A percentile compares a stretch with the other conserved stretches of the same genome.
Evolutionary conservation across 2,329 filamentous ascomycete species (phyloP).

Genomic region (Xylogone sp.): DNA sequence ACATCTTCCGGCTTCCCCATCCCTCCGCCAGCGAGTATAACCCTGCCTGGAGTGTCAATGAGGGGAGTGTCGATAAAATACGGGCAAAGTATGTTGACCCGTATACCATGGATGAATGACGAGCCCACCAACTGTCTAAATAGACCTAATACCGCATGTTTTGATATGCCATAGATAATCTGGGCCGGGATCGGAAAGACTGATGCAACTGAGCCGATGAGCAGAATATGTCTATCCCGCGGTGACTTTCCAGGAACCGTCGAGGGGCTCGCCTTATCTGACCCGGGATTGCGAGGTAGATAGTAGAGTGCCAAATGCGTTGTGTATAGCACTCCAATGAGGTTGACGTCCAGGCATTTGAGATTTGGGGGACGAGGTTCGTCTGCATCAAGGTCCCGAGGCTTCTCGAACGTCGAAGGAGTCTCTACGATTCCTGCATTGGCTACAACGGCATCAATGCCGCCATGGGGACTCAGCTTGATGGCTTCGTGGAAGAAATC

Average conservation of each 20-base stretch:
- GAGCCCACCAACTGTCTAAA: constrained; percentile 55
- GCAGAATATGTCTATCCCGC: constrained; percentile 57
- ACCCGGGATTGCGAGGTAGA: constrained; percentile 46
- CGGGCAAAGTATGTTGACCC: constrained; percentile 63
- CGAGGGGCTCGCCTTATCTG: constrained; percentile 27
- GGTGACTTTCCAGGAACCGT: constrained; percentile 23
- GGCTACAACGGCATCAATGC: constrained; percentile 61
- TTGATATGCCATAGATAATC: constrained; percentile 55
- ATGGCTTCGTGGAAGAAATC: constrained; percentile 57
- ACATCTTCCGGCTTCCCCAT: constrained; percentile 54
- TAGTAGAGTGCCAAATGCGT: constrained; percentile 60
- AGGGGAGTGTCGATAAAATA: constrained; percentile 66
- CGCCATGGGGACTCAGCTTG: constrained; percentile 47
- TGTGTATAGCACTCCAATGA: constrained; percentile 62
- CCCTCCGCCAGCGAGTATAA: constrained; percentile 53
- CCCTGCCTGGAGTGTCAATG: constrained; percentile 39
- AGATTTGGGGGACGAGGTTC: constrained; percentile 47
- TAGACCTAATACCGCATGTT: constrained; percentile 63
- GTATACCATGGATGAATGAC: constrained; percentile 45
- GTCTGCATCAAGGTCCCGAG: constrained; percentile 35
- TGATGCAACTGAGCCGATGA: constrained; percentile 61
- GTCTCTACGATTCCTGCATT: constrained; percentile 59
- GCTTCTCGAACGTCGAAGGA: constrained; percentile 38
- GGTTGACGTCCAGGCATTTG: constrained; percentile 56
- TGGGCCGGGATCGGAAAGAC: constrained; percentile 40